phyloP scores from a whole-genome alignment of 805 yeast species.

The Saturnispora halmiae region DNA sequence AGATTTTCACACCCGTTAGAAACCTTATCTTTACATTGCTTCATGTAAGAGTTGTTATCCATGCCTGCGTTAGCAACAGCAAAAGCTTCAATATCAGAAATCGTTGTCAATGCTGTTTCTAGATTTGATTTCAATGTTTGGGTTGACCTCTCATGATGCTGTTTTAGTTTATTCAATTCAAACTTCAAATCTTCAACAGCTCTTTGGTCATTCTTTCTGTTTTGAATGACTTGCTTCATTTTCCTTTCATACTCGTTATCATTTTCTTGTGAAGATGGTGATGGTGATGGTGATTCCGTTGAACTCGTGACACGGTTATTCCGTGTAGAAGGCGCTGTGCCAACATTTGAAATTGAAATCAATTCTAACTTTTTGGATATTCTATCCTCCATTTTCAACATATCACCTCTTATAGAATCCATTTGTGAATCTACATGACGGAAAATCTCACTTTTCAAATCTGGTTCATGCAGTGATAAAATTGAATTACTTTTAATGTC shows the following conservation, averaged over 20 bases:
- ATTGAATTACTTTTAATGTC: conserved; percentile 56
- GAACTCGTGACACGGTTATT: not conserved
- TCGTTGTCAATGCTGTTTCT: conserved; percentile 35
- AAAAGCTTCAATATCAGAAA: conserved; percentile 14
- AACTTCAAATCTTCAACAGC: conserved; percentile 40
- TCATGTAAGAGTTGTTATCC: conserved; percentile 47
- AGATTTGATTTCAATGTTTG: conserved; percentile 27
- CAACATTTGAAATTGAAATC: conserved; percentile 7
- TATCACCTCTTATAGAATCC: conserved; percentile 21
- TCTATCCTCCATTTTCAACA: conserved; percentile 22
- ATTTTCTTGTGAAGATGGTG: conserved; percentile 3
- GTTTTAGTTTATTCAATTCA: conserved; percentile 53
- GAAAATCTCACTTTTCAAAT: conserved; percentile 18
- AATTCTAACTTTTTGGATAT: conserved; percentile 20
- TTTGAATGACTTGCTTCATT: conserved; percentile 11
- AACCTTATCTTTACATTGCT: conserved; percentile 58
- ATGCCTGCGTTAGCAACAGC: conserved; percentile 20
- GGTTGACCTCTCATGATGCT: conserved; percentile 41
- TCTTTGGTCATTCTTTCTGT: conserved; percentile 15
- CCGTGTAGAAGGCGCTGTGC: conserved; percentile 4
- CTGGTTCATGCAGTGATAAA: conserved; percentile 47
- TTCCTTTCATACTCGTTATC: conserved; percentile 11
- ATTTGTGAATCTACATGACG: conserved; percentile 25
- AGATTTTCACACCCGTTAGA: conserved; percentile 69
- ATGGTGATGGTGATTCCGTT: not conserved